phyloP scores from a whole-genome alignment of 176 grass and related monocot genomes.

The Raddia distichophylla region DNA sequence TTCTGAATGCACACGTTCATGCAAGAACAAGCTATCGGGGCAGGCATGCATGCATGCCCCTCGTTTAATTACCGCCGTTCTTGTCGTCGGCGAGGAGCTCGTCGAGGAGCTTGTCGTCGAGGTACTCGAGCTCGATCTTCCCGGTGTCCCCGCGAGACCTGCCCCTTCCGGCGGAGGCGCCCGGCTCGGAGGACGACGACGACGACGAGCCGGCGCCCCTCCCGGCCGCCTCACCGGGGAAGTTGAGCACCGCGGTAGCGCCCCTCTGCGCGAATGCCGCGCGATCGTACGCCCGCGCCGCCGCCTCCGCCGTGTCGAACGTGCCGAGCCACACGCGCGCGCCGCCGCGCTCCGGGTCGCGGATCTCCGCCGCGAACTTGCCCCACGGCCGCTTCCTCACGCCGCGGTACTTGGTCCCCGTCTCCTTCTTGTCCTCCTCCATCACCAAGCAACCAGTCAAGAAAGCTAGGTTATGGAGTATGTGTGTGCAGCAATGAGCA shows the following conservation, averaged over 20 bases:
- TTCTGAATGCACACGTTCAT: constrained; percentile 19
- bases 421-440: constrained; percentile 14
- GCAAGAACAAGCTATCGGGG: background rate
- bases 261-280: constrained; percentile 54
- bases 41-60: background rate
- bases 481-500: background rate
- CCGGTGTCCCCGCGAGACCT: background rate
- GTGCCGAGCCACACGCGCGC: constrained; percentile 72
- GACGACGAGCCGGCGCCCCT: background rate
- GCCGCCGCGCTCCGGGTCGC: constrained; percentile 57
- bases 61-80: constrained; percentile 36
- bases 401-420: constrained; percentile 59
- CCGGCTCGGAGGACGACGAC: constrained; percentile 19
- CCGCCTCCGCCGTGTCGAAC: constrained; percentile 68
- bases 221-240: constrained; percentile 42
- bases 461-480: background rate
- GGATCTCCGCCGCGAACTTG: constrained; percentile 72
- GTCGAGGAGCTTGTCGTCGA: constrained; percentile 64
- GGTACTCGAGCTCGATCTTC: constrained; percentile 61
- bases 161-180: constrained; percentile 35
- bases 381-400: constrained; percentile 69
- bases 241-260: constrained; percentile 61
- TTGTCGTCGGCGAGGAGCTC: constrained; percentile 50
- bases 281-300: constrained; percentile 67
- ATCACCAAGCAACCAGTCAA: background rate